Base-by-base conservation (phyloP, 805 yeast genomes). In the Ogataea glucozyma region DNA sequence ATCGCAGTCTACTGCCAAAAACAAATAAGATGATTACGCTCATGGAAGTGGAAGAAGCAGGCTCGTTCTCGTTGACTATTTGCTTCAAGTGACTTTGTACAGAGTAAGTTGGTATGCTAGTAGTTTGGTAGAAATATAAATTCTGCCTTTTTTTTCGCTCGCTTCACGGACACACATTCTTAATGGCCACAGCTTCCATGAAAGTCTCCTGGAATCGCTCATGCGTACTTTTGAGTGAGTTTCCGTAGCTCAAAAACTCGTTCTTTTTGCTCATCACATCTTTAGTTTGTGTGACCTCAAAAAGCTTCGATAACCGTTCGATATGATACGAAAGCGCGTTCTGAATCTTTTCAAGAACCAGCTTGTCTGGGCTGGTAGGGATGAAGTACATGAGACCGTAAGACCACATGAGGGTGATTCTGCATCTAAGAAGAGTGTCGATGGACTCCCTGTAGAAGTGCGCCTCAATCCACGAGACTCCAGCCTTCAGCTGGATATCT, bases 361-460 rank as follows among this genome's bases (percentile, higher is more conserved):
- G 70, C 8, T 83, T 76, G 43, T 75, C 74, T 44, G 80, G 72
- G 22, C 67, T 61, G 12, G 43, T 36, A 29, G 71, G 73, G 24
- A 88, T 68, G 59, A 81, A 87, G 57, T 67, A 91, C 10, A 88
- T 81, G 53, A 88, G 76, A 2, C 88, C 89, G 64, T 87, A 90
- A 0, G 97, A 80, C 97, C 98, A 93, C 68, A 88, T 86, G 40
- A 93, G 69, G 1, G 88, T 78, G 31, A 80, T 78, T 45, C 98
- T 71, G 6, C 95, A 86, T 44, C 73, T 74, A 22, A 81, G 69
- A 43, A 91, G 65, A 2, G 76, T 74, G 35, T 74, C 72, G 30
- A 86, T 81, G 29, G 91, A 80, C 40, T 86, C 91, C 8, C 83
- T 76, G 38, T 90, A 72, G 57, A 85, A 91, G 54, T 87, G 93